phyloP scores from a whole-genome alignment of 1,284 basidiomycete species.

The Mycosarcoma maydis region DNA sequence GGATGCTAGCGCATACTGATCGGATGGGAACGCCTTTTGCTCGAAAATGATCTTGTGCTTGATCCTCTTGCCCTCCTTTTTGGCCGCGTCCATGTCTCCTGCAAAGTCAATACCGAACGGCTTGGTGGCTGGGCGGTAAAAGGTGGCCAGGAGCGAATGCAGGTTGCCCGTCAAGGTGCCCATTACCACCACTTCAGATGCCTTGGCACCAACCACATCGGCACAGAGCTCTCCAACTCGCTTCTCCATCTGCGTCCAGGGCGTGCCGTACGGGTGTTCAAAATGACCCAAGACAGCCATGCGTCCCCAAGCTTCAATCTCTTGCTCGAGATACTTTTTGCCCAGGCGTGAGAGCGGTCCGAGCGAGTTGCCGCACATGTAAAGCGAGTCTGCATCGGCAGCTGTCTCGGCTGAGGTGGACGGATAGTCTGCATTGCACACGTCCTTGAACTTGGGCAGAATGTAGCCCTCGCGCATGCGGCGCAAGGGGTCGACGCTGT shows the following conservation, averaged over 20 bases:
- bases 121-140: constrained; percentile 82
- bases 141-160: constrained; percentile 90
- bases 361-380: constrained; percentile 96
- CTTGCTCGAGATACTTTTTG: constrained; percentile 79
- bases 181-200: constrained; percentile 91
- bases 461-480: constrained; percentile 48
- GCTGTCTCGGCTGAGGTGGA: constrained; percentile 27
- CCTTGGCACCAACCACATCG: constrained; percentile 84
- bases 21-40: constrained; percentile 91
- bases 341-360: constrained; percentile 83
- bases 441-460: constrained; percentile 49
- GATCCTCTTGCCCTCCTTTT: constrained; percentile 29
- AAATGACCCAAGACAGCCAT: constrained; percentile 91
- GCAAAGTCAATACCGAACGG: constrained; percentile 39
- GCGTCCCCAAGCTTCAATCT: constrained; percentile 82
- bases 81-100: constrained; percentile 32
- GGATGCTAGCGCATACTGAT: constrained; percentile 94
- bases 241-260: constrained; percentile 85
- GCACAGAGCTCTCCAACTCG: constrained; percentile 80
- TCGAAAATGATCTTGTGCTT: constrained; percentile 93
- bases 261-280: constrained; percentile 80
- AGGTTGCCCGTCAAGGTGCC: constrained; percentile 92
- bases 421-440: constrained; percentile 30
- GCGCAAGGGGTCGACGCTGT: constrained; percentile 34
- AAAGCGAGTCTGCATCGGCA: constrained; percentile 71